Percentiles rank a stretch among this genome's conserved stretches.
phyloP scores from a whole-genome alignment of 768 basidiomycete species.

The Neoboletus brunneissimus region DNA sequence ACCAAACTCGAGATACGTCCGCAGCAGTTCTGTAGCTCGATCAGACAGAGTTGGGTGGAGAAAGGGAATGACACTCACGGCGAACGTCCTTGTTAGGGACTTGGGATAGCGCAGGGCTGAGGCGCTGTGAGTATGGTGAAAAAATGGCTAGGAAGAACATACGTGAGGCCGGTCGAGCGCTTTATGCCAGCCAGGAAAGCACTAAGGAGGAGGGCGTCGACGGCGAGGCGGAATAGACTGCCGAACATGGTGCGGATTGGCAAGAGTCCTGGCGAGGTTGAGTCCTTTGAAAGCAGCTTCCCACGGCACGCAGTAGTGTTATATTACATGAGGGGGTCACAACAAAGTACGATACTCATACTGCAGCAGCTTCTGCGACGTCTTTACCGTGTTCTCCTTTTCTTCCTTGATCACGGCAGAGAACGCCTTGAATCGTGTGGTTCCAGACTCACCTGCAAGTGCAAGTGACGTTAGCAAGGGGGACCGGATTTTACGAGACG shows the following conservation, averaged over 20 bases:
- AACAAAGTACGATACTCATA: slow-evolving; percentile 23
- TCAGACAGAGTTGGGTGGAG: background rate
- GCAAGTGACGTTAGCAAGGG: slow-evolving; percentile 12
- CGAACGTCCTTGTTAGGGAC: slow-evolving; percentile 89
- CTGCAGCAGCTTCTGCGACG: slow-evolving; percentile 34
- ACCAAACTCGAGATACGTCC: slow-evolving; percentile 81
- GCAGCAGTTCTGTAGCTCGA: slow-evolving; percentile 54
- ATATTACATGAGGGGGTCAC: slow-evolving; percentile 3
- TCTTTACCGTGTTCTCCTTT: slow-evolving; percentile 55
- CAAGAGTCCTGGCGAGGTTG: too few species aligned
- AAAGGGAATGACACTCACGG: slow-evolving; percentile 49
- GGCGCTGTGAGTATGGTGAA: background rate
- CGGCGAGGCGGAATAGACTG: slow-evolving; percentile 55
- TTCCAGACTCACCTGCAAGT: slow-evolving; percentile 53
- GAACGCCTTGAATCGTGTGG: slow-evolving; percentile 69
- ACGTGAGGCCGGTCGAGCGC: slow-evolving; percentile 86
- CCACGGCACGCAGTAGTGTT: slow-evolving; percentile 9
- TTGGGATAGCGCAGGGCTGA: slow-evolving; percentile 67
- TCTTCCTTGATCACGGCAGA: slow-evolving; percentile 73
- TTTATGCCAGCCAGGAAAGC: slow-evolving; percentile 83
- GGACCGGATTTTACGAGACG: slow-evolving; percentile 5
- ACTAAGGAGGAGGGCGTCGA: slow-evolving; percentile 77
- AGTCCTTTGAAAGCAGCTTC: slow-evolving; percentile 9
- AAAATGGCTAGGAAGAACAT: slow-evolving; percentile 28
- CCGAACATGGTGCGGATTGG: slow-evolving; percentile 26